These are phyloP conservation scores for Colletotrichum sp. DNA, from an alignment of 2,329 filamentous ascomycete genomes.

Conservation along the genomic window DNA sequence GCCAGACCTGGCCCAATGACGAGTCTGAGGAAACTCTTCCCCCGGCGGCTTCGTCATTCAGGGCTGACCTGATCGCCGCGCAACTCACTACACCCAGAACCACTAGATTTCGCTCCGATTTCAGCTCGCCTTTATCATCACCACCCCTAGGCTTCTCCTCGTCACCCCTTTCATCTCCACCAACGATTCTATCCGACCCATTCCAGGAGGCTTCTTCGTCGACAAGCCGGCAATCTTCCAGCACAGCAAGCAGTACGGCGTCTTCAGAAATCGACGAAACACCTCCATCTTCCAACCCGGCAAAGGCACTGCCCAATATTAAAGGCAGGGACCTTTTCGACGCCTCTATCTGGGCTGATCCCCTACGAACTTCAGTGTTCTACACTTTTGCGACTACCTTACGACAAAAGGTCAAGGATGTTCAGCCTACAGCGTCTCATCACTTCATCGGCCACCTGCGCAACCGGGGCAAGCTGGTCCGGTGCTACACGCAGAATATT, in stretches of 20 bases:
- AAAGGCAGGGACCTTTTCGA: slow-evolving; percentile 77
- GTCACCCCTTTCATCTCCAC: slow-evolving; percentile 63
- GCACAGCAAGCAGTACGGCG: slow-evolving; percentile 40
- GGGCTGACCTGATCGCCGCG: neutral
- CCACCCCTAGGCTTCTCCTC: slow-evolving; percentile 42
- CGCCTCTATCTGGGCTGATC: slow-evolving; percentile 72
- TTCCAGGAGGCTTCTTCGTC: slow-evolving; percentile 44
- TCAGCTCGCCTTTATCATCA: slow-evolving; percentile 43
- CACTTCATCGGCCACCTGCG: slow-evolving; percentile 71
- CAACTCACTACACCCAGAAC: neutral
- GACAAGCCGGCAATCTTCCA: slow-evolving; percentile 34
- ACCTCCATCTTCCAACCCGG: slow-evolving; percentile 42
- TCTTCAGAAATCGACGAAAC: slow-evolving; percentile 52
- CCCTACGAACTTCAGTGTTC: slow-evolving; percentile 71
- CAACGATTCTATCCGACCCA: slow-evolving; percentile 56
- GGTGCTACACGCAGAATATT: slow-evolving; percentile 80
- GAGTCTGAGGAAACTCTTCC: neutral
- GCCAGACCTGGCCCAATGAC: neutral
- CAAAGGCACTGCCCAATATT: slow-evolving; percentile 58
- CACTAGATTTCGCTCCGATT: neutral
- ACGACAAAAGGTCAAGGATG: slow-evolving; percentile 67
- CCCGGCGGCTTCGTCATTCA: neutral
- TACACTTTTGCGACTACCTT: slow-evolving; percentile 75
- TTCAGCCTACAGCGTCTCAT: slow-evolving; percentile 69
- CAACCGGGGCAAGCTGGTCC: slow-evolving; percentile 70